Percentiles rank a stretch among this genome's conserved stretches.
Evolutionary conservation across 352 stramenopile species (phyloP).

Genomic region (Phytophthora parvispora): DNA sequence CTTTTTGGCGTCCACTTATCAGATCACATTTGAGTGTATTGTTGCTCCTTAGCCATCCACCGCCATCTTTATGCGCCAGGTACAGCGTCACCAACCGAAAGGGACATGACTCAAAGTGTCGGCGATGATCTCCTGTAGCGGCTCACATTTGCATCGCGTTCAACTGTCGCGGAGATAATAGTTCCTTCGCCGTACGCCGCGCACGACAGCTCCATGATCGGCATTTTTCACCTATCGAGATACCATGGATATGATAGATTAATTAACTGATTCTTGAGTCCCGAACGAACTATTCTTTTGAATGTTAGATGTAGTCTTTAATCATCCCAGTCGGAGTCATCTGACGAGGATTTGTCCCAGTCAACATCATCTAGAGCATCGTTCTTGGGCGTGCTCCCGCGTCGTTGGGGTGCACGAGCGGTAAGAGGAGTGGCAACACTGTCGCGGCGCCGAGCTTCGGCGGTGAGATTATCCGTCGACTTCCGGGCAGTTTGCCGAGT

Average conservation of each 20-base stretch:
- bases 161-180: neutral
- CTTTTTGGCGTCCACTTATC: neutral
- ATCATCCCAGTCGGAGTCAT: constrained; percentile 64
- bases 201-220: neutral
- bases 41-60: neutral
- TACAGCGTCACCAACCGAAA: neutral
- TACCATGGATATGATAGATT: too few relatives aligned
- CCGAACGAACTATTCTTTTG: too few relatives aligned
- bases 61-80: neutral
- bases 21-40: neutral
- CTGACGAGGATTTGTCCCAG: constrained; percentile 59
- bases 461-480: constrained; percentile 6
- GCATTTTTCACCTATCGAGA: too few relatives aligned
- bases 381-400: constrained; percentile 11
- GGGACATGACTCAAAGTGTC: neutral
- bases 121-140: neutral
- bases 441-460: constrained; percentile 6
- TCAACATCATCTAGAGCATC: constrained; percentile 36
- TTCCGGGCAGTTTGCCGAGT: constrained; percentile 39
- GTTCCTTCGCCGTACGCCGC: neutral
- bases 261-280: too few relatives aligned
- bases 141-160: neutral
- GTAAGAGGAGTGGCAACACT: constrained; percentile 11
- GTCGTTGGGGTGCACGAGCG: constrained; percentile 5
- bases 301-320: too few relatives aligned